A percentile compares a stretch with the other conserved stretches of the same genome.
Evolutionary conservation across 78 protist species (phyloP).

Genomic region (Protostelium mycophagum): DNA sequence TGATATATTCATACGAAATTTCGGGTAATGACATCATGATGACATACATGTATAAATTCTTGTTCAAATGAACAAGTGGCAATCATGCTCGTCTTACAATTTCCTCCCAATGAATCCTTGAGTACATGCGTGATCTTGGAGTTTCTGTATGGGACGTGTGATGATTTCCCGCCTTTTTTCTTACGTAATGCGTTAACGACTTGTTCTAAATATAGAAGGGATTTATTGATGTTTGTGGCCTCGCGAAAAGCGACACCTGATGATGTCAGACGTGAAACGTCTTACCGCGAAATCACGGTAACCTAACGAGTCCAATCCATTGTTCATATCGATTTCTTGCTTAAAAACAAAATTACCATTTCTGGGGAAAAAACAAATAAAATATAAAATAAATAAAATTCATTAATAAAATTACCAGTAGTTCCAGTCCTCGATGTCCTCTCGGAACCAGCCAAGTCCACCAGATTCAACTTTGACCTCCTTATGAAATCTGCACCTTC

Average conservation of each 20-base stretch:
- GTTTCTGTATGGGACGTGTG: slow-evolving; percentile 79
- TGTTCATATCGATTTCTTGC: too few species aligned
- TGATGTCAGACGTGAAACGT: too few species aligned
- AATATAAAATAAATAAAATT: not conserved
- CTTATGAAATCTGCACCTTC: slow-evolving; percentile 26
- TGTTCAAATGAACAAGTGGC: slow-evolving; percentile 30
- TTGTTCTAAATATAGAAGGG: slow-evolving; percentile 66
- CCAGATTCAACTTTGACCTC: slow-evolving; percentile 58
- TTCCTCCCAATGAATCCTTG: slow-evolving; percentile 77
- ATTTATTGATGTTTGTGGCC: slow-evolving; percentile 61
- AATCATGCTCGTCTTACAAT: slow-evolving; percentile 74
- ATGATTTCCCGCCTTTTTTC: not conserved
- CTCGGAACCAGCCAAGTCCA: slow-evolving; percentile 74
- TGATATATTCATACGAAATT: too few species aligned
- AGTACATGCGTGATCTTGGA: slow-evolving; percentile 72
- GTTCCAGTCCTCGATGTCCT: slow-evolving; percentile 22
- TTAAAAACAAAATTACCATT: too few species aligned
- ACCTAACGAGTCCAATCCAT: too few species aligned
- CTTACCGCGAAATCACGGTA: too few species aligned
- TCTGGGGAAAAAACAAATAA: too few species aligned
- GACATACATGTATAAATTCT: not conserved
- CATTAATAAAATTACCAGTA: slow-evolving; percentile 21
- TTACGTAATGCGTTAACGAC: slow-evolving; percentile 7
- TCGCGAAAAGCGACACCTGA: not conserved
- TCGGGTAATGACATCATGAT: too few species aligned